Percentiles rank a stretch among this genome's conserved stretches.
These are phyloP conservation scores for Kodamaea kakaduensis DNA, from an alignment of 805 yeast genomes.

Conservation along the genomic window DNA sequence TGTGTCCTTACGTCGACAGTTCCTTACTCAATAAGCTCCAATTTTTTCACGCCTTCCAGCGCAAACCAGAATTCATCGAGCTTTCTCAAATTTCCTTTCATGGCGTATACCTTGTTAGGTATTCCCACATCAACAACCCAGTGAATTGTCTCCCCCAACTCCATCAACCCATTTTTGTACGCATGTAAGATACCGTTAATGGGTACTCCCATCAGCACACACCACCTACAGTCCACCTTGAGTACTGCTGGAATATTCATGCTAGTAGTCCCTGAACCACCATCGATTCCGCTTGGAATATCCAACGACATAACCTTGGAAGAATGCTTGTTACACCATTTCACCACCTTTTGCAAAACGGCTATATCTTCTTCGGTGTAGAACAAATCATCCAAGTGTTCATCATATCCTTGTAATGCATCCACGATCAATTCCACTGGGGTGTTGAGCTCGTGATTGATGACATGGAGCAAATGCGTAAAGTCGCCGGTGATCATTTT, in stretches of 20 bases:
- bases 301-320: conserved; percentile 63
- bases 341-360: conserved; percentile 43
- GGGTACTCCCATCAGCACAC: conserved; percentile 73
- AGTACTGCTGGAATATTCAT: conserved; percentile 17
- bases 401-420: conserved; percentile 81
- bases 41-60: conserved; percentile 27
- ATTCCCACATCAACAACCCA: conserved; percentile 68
- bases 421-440: conserved; percentile 80
- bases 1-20: no score
- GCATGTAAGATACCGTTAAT: conserved; percentile 58
- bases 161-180: conserved; percentile 50
- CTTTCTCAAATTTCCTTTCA: conserved; percentile 38
- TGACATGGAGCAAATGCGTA: conserved; percentile 30
- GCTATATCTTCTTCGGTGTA: conserved; percentile 33
- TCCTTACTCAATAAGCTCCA: conserved; percentile 13
- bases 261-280: conserved; percentile 63
- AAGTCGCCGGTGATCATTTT: conserved; percentile 42
- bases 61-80: conserved; percentile 45
- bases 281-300: conserved; percentile 78
- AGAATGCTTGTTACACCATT: conserved; percentile 59
- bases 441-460: conserved; percentile 50
- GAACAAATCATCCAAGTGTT: conserved; percentile 56
- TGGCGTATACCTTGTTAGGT: conserved; percentile 51
- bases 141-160: conserved; percentile 49
- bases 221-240: conserved; percentile 48